Percentiles rank a stretch among this genome's conserved stretches.
phyloP scores from a whole-genome alignment of 306 rosid species.

The Cicer arietinum region DNA sequence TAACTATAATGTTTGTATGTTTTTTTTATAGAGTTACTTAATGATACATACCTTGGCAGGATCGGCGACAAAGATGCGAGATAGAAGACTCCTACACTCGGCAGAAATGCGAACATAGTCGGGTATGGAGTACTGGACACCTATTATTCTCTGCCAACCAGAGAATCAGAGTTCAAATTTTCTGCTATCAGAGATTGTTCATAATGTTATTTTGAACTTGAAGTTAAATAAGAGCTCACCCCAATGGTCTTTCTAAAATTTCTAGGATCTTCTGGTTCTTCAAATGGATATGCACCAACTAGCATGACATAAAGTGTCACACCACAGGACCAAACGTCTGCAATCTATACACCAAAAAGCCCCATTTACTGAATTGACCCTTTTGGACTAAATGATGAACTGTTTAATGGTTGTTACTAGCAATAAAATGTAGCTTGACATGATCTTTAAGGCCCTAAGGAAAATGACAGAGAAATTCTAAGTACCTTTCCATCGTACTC shows the following conservation, averaged over 20 bases:
- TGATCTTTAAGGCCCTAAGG: constrained; percentile 1
- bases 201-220: background rate
- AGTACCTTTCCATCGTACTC: constrained; percentile 95
- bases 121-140: constrained; percentile 88
- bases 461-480: constrained; percentile 21
- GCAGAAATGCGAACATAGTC: constrained; percentile 91
- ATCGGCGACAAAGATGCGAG: constrained; percentile 82
- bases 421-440: constrained; percentile 19
- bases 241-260: constrained; percentile 93
- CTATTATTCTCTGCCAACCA: constrained; percentile 78
- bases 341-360: constrained; percentile 61
- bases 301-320: constrained; percentile 96
- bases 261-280: constrained; percentile 97
- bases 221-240: constrained; percentile 56
- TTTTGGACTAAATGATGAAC: constrained; percentile 15
- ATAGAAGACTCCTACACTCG: constrained; percentile 81
- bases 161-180: constrained; percentile 34
- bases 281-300: constrained; percentile 97
- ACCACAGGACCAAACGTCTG: constrained; percentile 99
- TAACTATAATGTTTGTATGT: background rate
- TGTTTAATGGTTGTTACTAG: constrained; percentile 11
- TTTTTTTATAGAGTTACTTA: constrained; percentile 5
- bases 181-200: constrained; percentile 1
- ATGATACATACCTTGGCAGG: constrained; percentile 74
- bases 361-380: constrained; percentile 32